These are phyloP conservation scores for Tricholoma sp. DNA, from an alignment of 768 basidiomycete species.

Conservation along the genomic window DNA sequence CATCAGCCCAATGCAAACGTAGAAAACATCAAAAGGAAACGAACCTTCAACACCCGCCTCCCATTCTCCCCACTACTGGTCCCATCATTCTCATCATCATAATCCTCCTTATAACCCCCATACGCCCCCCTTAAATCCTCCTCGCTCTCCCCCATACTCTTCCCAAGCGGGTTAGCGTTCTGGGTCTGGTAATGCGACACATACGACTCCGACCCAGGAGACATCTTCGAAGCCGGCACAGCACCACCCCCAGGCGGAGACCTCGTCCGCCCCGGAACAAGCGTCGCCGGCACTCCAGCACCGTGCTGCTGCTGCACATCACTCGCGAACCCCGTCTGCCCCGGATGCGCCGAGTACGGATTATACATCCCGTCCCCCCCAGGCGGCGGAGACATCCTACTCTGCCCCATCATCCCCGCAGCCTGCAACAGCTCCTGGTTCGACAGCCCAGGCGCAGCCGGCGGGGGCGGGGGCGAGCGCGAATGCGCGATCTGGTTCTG, in stretches of 20 bases:
- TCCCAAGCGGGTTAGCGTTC: background rate
- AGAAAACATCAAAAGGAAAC: slow-evolving; percentile 3
- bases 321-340: slow-evolving; percentile 3
- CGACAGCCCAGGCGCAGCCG: background rate
- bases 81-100: slow-evolving; percentile 14
- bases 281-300: background rate
- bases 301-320: slow-evolving; percentile 1
- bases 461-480: background rate
- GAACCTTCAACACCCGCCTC: slow-evolving; percentile 29
- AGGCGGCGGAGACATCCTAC: background rate
- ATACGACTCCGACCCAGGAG: slow-evolving; percentile 5
- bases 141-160: slow-evolving; percentile 1
- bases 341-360: background rate
- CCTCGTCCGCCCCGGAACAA: background rate
- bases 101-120: slow-evolving; percentile 27
- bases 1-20: background rate
- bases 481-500: background rate
- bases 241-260: slow-evolving; percentile 6
- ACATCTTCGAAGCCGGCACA: background rate
- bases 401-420: slow-evolving; percentile 13
- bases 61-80: slow-evolving; percentile 15
- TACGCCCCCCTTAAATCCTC: slow-evolving; percentile 26
- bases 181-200: slow-evolving; percentile 7
- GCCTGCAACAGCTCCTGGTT: slow-evolving; percentile 16
- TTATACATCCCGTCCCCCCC: slow-evolving; percentile 3